Evolutionary conservation across 331 rosid genomes (phyloP).

Genomic region (Cydonia oblonga): DNA sequence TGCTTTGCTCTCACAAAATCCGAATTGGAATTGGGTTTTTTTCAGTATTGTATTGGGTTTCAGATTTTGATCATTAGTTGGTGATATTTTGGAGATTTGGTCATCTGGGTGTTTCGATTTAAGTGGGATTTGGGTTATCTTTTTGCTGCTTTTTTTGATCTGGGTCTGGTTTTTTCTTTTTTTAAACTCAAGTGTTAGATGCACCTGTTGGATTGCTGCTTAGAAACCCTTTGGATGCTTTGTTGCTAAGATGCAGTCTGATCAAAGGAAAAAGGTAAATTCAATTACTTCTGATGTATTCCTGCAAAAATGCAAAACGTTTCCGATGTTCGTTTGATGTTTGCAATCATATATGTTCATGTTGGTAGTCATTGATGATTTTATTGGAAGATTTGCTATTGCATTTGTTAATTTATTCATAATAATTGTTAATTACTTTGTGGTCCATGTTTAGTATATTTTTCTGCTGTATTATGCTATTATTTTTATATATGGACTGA

Average conservation of each 20-base stretch:
- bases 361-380: not conserved
- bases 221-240: conserved; percentile 34
- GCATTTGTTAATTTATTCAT: not conserved
- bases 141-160: conserved; percentile 20
- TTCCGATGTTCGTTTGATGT: not conserved
- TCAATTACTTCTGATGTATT: conserved; percentile 5
- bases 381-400: conserved; percentile 1
- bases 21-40: conserved; percentile 19
- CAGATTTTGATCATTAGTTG: conserved; percentile 14
- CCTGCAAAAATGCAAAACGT: not conserved
- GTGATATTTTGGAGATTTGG: conserved; percentile 24
- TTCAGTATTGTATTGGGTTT: conserved; percentile 1
- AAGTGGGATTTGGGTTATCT: conserved; percentile 18
- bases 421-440: not conserved
- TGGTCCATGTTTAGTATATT: not conserved
- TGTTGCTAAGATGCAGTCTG: conserved; percentile 59
- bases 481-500: not conserved
- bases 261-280: conserved; percentile 85
- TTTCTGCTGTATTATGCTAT: not conserved
- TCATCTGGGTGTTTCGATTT: conserved; percentile 30
- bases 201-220: conserved; percentile 25
- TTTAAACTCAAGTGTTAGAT: conserved; percentile 23
- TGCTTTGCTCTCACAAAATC: not conserved
- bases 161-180: conserved; percentile 22
- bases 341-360: not conserved